Conservation (phyloP, 495 filamentous ascomycete species). For the Hypoxylon fragiforme region DNA sequence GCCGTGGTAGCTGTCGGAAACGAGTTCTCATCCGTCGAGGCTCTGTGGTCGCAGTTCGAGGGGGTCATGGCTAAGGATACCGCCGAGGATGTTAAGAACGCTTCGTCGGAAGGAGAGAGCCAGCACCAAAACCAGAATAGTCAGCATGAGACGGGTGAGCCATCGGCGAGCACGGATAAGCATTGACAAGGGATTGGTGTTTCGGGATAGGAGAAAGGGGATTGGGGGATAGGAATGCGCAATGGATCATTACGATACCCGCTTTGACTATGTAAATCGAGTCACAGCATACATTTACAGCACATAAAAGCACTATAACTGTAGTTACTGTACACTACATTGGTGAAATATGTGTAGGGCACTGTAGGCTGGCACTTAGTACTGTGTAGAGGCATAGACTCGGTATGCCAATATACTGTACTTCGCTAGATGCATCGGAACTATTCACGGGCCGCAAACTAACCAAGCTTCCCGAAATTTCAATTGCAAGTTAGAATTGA, state of each 20-base stretch:
- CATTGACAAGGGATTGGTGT: slow-evolving; percentile 1
- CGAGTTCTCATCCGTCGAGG: slow-evolving; percentile 95
- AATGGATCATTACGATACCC: slow-evolving; percentile 39
- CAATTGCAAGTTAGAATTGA: slow-evolving; percentile 3
- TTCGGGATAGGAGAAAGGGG: neutral
- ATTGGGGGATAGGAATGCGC: slow-evolving; percentile 4
- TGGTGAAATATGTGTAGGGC: too few species aligned
- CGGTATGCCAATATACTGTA: too few species aligned
- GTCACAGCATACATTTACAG: slow-evolving; percentile 14
- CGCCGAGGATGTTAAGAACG: slow-evolving; percentile 50
- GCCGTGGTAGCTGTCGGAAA: slow-evolving; percentile 94
- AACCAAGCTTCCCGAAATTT: slow-evolving; percentile 13
- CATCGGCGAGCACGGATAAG: slow-evolving; percentile 33
- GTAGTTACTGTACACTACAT: too few species aligned
- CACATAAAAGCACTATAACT: too few species aligned
- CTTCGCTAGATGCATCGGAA: slow-evolving; percentile 3
- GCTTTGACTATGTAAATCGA: slow-evolving; percentile 9
- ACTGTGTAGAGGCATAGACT: too few species aligned
- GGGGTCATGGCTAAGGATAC: slow-evolving; percentile 85
- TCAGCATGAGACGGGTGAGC: slow-evolving; percentile 14
- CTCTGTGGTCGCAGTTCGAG: slow-evolving; percentile 96
- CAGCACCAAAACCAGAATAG: slow-evolving; percentile 15
- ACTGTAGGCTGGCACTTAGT: too few species aligned
- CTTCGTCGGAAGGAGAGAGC: slow-evolving; percentile 42
- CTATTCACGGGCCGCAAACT: slow-evolving; percentile 1